Evolutionary conservation across 192 early-diverging fungal genomes (phyloP), one percentile per base, ranked within the genome.

Genomic region (Entomortierella chlamydospora): DNA sequence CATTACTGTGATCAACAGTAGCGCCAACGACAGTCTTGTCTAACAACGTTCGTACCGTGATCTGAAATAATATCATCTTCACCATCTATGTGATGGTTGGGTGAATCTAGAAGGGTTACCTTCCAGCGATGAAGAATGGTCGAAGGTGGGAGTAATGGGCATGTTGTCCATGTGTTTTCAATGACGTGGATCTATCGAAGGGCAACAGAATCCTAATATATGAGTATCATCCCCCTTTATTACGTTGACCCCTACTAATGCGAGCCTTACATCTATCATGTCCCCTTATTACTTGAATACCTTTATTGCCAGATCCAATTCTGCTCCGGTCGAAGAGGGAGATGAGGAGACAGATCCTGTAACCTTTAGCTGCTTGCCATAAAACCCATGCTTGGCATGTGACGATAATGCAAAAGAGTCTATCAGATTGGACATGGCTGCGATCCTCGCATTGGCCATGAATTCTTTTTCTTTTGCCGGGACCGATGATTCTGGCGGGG

Each of bases 351-450:
- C 33, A 29, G 63, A 51, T 1, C 76, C 76, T 33, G 66, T 70
- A 68, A 79, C 61, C 57, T 70, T 79, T 12, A 79, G 57, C n/a
- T 79, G 76, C 31, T 79, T 79, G 13, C 76, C 68, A 43, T 79
- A 79, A 28, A 59, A 79, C 29, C 76, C 76, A 43, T 79, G 76
- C 41, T 70, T 79, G 18, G 62, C 28, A 25, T 79, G 76, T 11
- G 76, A 42, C 18, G 51, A 17, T 10, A 57, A 61, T 15, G 63
- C 41, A 31, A 79, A 70, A 23, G 76, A 70, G 22, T 79, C 76
- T 18, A 79, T 70, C 34, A 79, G 33, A 20, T 64, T 79, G 22
- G 68, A 70, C 67, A 79, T 70, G 56, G 76, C 76, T 50, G 70
- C 37, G 22, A 79, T 79, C 10, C 76, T 56, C 6, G 68, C 62